phyloP scores from a whole-genome alignment of 345 rosid species.

The Brassica juncea region DNA sequence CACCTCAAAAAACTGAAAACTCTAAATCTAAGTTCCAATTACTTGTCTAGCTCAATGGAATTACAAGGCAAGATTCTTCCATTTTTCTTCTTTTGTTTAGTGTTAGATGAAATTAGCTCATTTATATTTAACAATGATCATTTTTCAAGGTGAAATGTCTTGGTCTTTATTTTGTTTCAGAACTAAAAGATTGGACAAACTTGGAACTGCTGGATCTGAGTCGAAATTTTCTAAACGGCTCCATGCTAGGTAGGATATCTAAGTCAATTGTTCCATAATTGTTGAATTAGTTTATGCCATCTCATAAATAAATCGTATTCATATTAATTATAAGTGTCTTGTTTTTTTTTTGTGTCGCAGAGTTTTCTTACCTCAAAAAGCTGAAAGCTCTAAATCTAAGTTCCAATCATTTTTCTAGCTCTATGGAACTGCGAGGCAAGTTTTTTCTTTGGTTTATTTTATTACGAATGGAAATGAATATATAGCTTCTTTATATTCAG shows the following conservation, averaged over 20 bases:
- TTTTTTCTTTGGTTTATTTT: neutral
- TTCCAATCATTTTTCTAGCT: neutral
- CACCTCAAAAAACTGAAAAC: neutral
- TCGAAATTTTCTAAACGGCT: neutral
- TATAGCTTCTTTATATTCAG: neutral
- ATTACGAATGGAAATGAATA: neutral
- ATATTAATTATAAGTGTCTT: neutral
- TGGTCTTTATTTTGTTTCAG: neutral
- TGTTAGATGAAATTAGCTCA: neutral
- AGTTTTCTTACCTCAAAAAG: neutral
- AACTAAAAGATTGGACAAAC: constrained; percentile 2
- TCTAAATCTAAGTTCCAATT: neutral
- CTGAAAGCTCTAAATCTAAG: constrained; percentile 24
- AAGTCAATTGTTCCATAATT: neutral
- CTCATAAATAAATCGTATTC: neutral
- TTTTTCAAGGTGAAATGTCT: neutral
- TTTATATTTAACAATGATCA: neutral
- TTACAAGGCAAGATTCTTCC: neutral
- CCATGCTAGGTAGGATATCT: constrained; percentile 1
- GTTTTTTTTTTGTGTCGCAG: neutral
- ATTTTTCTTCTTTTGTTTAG: neutral
- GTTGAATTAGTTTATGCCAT: neutral
- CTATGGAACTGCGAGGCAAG: constrained; percentile 12
- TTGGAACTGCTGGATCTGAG: constrained; percentile 17
- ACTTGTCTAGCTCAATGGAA: neutral